A percentile compares a stretch with the other conserved stretches of the same genome.
These are phyloP conservation scores for Cucurbitaria berberidis DNA, from an alignment of 2,329 filamentous ascomycete genomes.

Conservation along the genomic window DNA sequence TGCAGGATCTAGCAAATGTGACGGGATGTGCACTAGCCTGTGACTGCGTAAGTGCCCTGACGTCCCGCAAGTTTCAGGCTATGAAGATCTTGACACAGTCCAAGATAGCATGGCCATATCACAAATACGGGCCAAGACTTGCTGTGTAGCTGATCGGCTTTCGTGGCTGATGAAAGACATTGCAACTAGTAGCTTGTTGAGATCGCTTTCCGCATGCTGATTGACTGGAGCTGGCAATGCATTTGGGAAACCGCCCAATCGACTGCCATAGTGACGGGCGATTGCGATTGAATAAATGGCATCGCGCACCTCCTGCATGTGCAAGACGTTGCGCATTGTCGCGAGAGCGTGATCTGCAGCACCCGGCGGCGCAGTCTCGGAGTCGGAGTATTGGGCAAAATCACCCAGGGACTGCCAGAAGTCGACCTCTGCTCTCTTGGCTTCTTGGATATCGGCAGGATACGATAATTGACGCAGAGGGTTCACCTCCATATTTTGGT, in stretches of 20 bases:
- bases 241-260: constrained; percentile 55
- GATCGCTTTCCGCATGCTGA: constrained; percentile 43
- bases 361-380: constrained; percentile 62
- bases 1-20: not conserved
- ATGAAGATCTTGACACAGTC: constrained; percentile 41
- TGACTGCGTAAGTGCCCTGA: not conserved
- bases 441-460: constrained; percentile 51
- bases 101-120: constrained; percentile 57
- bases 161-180: constrained; percentile 57
- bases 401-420: constrained; percentile 84
- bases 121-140: constrained; percentile 57
- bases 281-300: constrained; percentile 89
- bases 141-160: constrained; percentile 53
- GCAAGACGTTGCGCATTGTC: constrained; percentile 72
- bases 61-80: not conserved
- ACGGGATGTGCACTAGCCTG: not conserved
- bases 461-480: constrained; percentile 60
- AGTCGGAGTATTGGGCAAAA: constrained; percentile 70
- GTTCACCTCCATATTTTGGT: constrained; percentile 67
- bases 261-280: constrained; percentile 74
- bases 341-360: constrained; percentile 70
- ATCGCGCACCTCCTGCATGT: constrained; percentile 84
- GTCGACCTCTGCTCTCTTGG: constrained; percentile 63
- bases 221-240: constrained; percentile 38
- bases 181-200: constrained; percentile 56